phyloP scores from a whole-genome alignment of 1,284 basidiomycete species.

The Crepidotus sp. region DNA sequence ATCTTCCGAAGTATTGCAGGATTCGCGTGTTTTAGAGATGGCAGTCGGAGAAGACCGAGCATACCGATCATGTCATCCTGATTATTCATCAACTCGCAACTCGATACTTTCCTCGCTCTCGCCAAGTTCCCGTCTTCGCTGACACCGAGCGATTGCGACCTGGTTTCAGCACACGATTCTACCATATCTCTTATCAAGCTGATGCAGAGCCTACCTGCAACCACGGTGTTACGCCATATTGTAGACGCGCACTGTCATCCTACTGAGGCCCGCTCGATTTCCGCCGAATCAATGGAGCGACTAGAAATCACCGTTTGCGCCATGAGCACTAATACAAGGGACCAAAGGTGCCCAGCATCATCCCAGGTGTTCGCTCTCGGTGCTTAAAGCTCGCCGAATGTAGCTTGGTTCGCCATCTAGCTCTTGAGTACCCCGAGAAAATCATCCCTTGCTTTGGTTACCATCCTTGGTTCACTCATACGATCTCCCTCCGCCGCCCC shows the following conservation, averaged over 20 bases:
- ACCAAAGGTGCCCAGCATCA: conserved; percentile 37
- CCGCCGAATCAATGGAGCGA: conserved; percentile 36
- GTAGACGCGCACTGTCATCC: conserved; percentile 79
- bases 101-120: too few relatives aligned
- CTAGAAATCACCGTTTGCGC: conserved; percentile 61
- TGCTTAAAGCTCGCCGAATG: background rate
- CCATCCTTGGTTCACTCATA: conserved; percentile 81
- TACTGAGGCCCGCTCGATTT: conserved; percentile 49
- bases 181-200: background rate
- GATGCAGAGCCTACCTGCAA: conserved; percentile 19
- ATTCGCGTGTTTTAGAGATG: background rate
- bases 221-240: conserved; percentile 49
- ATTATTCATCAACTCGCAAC: too few relatives aligned
- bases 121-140: too few relatives aligned
- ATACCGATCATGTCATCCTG: background rate
- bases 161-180: background rate
- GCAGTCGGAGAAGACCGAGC: background rate
- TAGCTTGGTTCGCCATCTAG: conserved; percentile 50
- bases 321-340: conserved; percentile 57
- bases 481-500: conserved; percentile 42
- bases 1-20: conserved; percentile 5
- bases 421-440: conserved; percentile 47
- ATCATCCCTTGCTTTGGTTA: conserved; percentile 71
- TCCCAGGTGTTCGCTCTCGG: background rate
- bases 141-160: background rate